Conservation (phyloP, 1,139 yeast genomes). For the Taphrina wiesneri region DNA sequence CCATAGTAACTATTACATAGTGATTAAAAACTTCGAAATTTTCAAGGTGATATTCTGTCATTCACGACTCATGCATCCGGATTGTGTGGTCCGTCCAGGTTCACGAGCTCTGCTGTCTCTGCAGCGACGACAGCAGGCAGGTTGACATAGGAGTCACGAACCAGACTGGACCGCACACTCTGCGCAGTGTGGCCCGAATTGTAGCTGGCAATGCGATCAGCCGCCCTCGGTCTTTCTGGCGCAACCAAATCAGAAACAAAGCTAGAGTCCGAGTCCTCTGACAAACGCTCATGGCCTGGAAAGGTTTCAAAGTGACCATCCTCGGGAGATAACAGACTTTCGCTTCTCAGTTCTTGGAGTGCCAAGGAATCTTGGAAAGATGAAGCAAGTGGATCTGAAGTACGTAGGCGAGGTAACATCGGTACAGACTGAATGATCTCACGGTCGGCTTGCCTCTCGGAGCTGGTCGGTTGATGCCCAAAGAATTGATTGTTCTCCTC, state of each 20-base stretch:
- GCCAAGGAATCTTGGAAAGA: background rate
- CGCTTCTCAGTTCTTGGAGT: background rate
- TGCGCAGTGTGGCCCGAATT: slow-evolving; percentile 2
- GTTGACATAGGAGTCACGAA: slow-evolving; percentile 16
- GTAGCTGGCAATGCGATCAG: slow-evolving; percentile 13
- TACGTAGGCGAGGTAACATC: background rate
- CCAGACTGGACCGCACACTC: slow-evolving; percentile 13
- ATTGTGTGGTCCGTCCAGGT: background rate
- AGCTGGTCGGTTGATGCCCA: background rate
- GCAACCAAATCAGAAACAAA: background rate
- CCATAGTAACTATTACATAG: background rate
- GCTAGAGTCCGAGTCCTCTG: slow-evolving; percentile 5
- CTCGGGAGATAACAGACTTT: background rate
- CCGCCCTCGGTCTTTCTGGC: background rate
- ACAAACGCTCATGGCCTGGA: background rate
- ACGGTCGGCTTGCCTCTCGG: background rate
- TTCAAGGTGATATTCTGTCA: background rate
- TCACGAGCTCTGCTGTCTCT: slow-evolving; percentile 8
- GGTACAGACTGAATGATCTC: background rate
- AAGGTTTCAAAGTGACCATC: background rate
- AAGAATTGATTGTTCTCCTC: background rate
- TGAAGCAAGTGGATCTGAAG: background rate
- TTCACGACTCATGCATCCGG: background rate
- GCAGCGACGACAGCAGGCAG: background rate
- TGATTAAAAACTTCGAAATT: background rate